Base-by-base conservation (phyloP, 2,329 filamentous ascomycete species). In the Hortaea werneckii region DNA sequence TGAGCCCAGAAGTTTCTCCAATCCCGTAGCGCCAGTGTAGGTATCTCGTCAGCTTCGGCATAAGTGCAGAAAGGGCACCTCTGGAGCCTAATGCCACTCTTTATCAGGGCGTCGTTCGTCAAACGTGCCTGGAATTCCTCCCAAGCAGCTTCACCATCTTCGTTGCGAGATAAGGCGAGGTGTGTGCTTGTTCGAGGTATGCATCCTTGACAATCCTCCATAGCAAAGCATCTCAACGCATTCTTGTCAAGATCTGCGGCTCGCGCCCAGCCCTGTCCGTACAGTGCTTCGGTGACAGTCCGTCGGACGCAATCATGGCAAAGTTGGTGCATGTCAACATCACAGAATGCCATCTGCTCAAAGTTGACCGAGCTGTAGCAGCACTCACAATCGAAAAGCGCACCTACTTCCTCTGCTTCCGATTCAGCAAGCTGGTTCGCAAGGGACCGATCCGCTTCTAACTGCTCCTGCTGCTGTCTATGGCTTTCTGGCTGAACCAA, bases 21-120 rank as follows among this genome's bases (percentile, higher is more conserved):
- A 40, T 50, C 49, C 35, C 52, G 50, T 6, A 61, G 42, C 30
- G 43, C 42, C 9, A 54, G 42, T 13, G 44, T 27, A 1, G 59
- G 54, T 12, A 67, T 56, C 37, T 73, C 68, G 64, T 95, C 87
- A 27, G 88, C 75, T 69, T 96, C 92, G 29, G 87, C 87, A 60
- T 96, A 98, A 54, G 75, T 76, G 71, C 90, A 98, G 61, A 94
- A 95, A 0, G 89, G 88, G 58, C 92, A 96, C 35, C 82, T 81
- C 41, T 92, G 74, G 1, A 96, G 76, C 3, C 85, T 82, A 5
- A 95, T 67, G 20, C 79, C 76, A 26, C 83, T 85, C 46, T 83
- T 81, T 27, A 85, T 67, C 1, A 98, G 75, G 13, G 75, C 79
- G 55, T 94, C 85, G 47, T 84, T 82, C 3, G 85, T 82, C 20